Evolutionary conservation across 2,329 filamentous ascomycete species (phyloP), one percentile per base, ranked within the genome.

Genomic region (Fusarium protoensiforme): DNA sequence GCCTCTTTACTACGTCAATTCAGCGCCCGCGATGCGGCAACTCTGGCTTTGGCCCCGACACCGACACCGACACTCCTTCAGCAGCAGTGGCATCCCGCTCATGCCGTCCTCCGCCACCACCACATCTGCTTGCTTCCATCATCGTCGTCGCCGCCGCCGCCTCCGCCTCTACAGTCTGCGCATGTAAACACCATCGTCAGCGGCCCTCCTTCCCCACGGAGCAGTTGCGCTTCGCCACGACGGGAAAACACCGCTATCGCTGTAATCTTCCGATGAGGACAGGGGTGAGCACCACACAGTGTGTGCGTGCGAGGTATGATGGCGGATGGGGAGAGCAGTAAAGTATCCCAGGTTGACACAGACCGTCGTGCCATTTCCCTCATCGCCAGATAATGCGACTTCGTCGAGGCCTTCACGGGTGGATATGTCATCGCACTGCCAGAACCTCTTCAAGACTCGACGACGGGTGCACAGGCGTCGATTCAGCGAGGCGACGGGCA

Each of bases 351-450:
- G 53, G 29, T 72, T 53, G 61, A 66, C 72, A 68, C 71, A 72
- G 51, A 67, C 61, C 46, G 64, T 68, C 68, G 54, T 58, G 67
- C 51, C 68, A 71, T 74, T 59, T 64, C 35, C 43, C 33, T 53
- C 62, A 51, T 69, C 29, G 35, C 63, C 54, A 57, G 57, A 31
- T 35, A 65, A 71, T 64, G 71, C 54, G 67, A 72, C 61, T 74
- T 72, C 48, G 41, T 61, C 60, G 46, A 73, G 64, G 61, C 46
- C 58, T 61, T 71, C 63, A 20, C 33, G 9, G 38, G 61, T 70
- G 67, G 68, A 69, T 58, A 59, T 68, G 60, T 71, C 58, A 63
- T 63, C 54, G 22, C 59, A 64, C 56, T 39, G 29, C 48, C 54
- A 61, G 61, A 73, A 65, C 71, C 48, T 65, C 65, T 61, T 36